A percentile compares a stretch with the other conserved stretches of the same genome.
Evolutionary conservation across 1,284 basidiomycete genomes (phyloP).

Genomic region (Puccinia triticina): DNA sequence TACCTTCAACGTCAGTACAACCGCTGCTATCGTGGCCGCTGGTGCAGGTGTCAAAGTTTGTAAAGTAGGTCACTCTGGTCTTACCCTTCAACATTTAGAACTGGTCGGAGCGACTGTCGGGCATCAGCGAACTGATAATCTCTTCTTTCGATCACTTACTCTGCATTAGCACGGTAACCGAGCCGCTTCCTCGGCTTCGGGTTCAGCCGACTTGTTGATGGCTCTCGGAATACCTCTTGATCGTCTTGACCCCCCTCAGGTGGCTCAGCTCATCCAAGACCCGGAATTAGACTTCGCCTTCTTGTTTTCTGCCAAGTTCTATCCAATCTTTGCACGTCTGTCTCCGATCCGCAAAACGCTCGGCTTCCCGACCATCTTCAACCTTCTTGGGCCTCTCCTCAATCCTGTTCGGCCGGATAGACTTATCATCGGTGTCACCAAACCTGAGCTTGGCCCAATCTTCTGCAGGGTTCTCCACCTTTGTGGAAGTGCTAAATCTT

Average conservation of each 20-base stretch:
- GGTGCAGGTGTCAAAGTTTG: constrained; percentile 90
- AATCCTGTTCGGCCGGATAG: constrained; percentile 84
- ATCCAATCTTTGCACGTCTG: constrained; percentile 80
- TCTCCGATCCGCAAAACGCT: constrained; percentile 82
- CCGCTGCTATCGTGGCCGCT: constrained; percentile 89
- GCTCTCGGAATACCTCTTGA: constrained; percentile 80
- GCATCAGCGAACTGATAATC: neutral
- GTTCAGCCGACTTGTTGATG: constrained; percentile 88
- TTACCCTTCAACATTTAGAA: neutral
- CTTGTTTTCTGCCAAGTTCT: constrained; percentile 90
- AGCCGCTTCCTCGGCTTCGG: constrained; percentile 91
- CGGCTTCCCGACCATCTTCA: constrained; percentile 97
- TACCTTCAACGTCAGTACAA: constrained; percentile 96
- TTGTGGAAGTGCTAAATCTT: constrained; percentile 73
- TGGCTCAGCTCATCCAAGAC: constrained; percentile 64
- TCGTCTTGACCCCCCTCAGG: constrained; percentile 67
- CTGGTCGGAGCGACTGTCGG: constrained; percentile 53
- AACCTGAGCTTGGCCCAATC: constrained; percentile 76
- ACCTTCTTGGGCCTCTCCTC: constrained; percentile 89
- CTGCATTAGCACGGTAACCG: constrained; percentile 81
- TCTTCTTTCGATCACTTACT: neutral
- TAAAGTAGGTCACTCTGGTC: constrained; percentile 67
- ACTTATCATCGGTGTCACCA: constrained; percentile 89
- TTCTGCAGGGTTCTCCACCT: constrained; percentile 74
- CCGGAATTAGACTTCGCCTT: constrained; percentile 74